These are phyloP conservation scores for Leucoagaricus sp. DNA, from an alignment of 1,284 basidiomycete species.

Conservation along the genomic window DNA sequence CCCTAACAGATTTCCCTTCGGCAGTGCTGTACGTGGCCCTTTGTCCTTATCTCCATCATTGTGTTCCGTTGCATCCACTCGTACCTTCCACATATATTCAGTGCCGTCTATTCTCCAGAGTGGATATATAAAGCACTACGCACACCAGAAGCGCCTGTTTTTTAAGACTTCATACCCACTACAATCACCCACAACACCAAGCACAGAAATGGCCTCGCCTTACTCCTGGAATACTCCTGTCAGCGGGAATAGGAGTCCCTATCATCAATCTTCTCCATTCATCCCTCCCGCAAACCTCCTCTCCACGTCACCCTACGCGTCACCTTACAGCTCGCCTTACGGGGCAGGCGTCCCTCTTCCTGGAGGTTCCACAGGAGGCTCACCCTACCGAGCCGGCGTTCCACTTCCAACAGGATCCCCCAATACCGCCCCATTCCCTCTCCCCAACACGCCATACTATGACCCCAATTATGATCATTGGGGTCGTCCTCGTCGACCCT, in stretches of 20 bases:
- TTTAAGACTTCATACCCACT: too few species aligned
- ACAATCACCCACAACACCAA: not conserved
- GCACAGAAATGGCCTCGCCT: constrained; percentile 37
- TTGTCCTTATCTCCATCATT: not conserved
- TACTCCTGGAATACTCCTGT: constrained; percentile 36
- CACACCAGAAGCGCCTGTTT: too few species aligned
- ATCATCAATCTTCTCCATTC: constrained; percentile 26
- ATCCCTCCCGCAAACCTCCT: constrained; percentile 26
- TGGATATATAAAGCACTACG: not conserved
- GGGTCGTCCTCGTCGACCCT: constrained; percentile 36
- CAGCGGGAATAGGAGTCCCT: constrained; percentile 18
- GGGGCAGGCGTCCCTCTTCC: constrained; percentile 11
- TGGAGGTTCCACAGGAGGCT: constrained; percentile 16
- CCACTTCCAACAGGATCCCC: constrained; percentile 18
- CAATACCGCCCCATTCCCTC: not conserved
- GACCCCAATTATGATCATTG: not conserved
- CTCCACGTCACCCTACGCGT: constrained; percentile 17
- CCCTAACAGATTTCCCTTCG: too few species aligned
- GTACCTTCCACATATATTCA: not conserved
- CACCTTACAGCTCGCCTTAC: constrained; percentile 20
- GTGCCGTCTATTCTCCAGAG: not conserved
- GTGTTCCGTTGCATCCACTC: not conserved
- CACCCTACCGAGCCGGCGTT: constrained; percentile 19
- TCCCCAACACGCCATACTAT: not conserved
- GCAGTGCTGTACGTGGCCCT: not conserved